Evolutionary conservation across 768 basidiomycete species (phyloP), one percentile per base, ranked within the genome.

Genomic region (Leccinum truebloodii): DNA sequence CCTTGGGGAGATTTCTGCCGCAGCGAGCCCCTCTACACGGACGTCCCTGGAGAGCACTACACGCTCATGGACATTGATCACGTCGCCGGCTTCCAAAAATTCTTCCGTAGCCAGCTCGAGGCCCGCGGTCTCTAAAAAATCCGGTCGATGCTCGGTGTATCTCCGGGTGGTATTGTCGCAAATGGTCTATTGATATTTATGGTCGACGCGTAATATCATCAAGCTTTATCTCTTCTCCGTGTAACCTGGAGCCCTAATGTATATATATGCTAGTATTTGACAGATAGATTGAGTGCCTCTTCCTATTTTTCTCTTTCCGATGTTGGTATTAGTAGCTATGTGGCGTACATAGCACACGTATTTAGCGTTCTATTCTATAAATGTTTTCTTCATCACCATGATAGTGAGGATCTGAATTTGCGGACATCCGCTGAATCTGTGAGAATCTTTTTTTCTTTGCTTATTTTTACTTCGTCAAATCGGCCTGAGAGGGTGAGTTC

Each of bases 11-110:
- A 8, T 0, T 71, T 64, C 65, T 59, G 70, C 35, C 71, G 71
- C 2, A 13, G 51, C 34, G 66, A 73, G 57, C 59, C 70, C 3
- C 12, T 59, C 8, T 72, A 60, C 6, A 72, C 60, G 0, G 71
- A 72, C 14, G 71, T 72, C 3, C 71, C 71, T 0, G 71, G 71
- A 20, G 65, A 69, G 16, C 71, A 72, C 53, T 72, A 71, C 53
- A 73, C 71, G 1, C 62, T 72, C 14, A 73, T 72, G 72, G 71
- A 72, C 61, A 66, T 69, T 41, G 72, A 73, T 55, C 70, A 72
- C 34, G 72, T 73, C 4, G 69, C 70, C 1, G 63, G 59, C 0
- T 73, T 71, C 63, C 70, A 71, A 53, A 71, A 69, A 60, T 64
- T 72, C 49, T 71, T 72, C 64, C 72, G 71, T 13, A 53, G 3